Percentiles rank a stretch among this genome's conserved stretches.
phyloP scores from a whole-genome alignment of 371 early-diverging fungal genomes.

The Sporodiniella umbellata region DNA sequence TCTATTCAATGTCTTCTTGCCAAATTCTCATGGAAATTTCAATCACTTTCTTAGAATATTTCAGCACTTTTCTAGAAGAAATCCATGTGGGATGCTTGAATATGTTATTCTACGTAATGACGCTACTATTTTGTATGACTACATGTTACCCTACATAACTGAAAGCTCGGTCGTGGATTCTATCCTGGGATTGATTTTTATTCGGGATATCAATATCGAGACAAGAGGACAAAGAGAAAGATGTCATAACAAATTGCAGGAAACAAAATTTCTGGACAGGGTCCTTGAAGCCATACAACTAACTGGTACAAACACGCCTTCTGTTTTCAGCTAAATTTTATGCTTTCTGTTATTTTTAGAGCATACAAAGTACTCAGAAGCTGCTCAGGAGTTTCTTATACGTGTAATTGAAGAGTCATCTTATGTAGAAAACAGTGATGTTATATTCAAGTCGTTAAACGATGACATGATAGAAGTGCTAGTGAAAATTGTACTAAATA shows the following conservation, averaged over 20 bases:
- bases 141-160: constrained; percentile 33
- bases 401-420: constrained; percentile 43
- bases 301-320: constrained; percentile 16
- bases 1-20: constrained; percentile 31
- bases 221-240: constrained; percentile 25
- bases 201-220: constrained; percentile 31
- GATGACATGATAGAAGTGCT: constrained; percentile 18
- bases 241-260: constrained; percentile 19
- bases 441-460: constrained; percentile 20
- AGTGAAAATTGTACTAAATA: constrained; percentile 19
- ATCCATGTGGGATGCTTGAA: constrained; percentile 38
- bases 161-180: constrained; percentile 27
- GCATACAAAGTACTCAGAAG: constrained; percentile 20
- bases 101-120: constrained; percentile 22
- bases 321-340: no score
- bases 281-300: constrained; percentile 27
- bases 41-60: constrained; percentile 44
- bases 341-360: no score
- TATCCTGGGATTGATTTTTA: constrained; percentile 29
- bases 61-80: constrained; percentile 35
- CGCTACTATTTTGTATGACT: constrained; percentile 29
- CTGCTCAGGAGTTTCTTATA: constrained; percentile 31
- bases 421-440: constrained; percentile 31
- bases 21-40: constrained; percentile 37
- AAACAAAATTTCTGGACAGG: constrained; percentile 30